Base-by-base conservation (phyloP, 2,329 filamentous ascomycete species). In the Furcasterigmium sp. region DNA sequence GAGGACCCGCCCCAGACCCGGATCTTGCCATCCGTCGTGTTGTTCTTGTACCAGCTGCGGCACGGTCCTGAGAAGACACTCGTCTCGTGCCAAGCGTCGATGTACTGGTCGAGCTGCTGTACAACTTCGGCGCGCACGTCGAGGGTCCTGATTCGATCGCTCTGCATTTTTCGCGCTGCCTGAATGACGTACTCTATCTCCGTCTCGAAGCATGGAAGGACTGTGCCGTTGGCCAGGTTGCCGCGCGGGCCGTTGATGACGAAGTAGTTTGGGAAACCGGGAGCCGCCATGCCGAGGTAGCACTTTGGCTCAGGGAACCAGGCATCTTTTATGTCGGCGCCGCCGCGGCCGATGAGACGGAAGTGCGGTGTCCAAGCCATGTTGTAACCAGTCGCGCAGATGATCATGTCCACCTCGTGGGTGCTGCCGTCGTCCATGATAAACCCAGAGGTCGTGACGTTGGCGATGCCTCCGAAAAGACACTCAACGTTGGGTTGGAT, bases 261-360 rank as follows among this genome's bases (percentile, higher is more conserved):
- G 26, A 39, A 44, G 18, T 40, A 39, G 37, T 39, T 32, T 9
- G 37, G 41, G n/a, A 39, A 29, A 3, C 25, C 26, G 3, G 35
- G 34, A n/a, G 38, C 30, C 3, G 21, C 43, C 26, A 41, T 42
- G 29, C 29, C 30, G 19, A 45, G 43, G 20, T 45, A 41, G 20
- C 21, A 37, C 9, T 26, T 36, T 6, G 39, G 39, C 19, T 19
- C 34, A 7, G 13, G 14, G 8, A 10, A 28, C 43, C 43, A 45
- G 14, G 23, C 28, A n/a, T 37, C 20, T 26, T 36, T 36, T 19
- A 42, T 36, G 30, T 42, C 40, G 29, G 8, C 3, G 3, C 29
- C 29, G 14, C 15, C 3, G 15, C 29, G 29, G 29, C 29, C 29
- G 29, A 32, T 32, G 29, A 32, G 29, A n/a, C 29, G 29, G 17